Conservation (phyloP, 805 yeast genomes). For the Alloascoidea hylecoeti region DNA sequence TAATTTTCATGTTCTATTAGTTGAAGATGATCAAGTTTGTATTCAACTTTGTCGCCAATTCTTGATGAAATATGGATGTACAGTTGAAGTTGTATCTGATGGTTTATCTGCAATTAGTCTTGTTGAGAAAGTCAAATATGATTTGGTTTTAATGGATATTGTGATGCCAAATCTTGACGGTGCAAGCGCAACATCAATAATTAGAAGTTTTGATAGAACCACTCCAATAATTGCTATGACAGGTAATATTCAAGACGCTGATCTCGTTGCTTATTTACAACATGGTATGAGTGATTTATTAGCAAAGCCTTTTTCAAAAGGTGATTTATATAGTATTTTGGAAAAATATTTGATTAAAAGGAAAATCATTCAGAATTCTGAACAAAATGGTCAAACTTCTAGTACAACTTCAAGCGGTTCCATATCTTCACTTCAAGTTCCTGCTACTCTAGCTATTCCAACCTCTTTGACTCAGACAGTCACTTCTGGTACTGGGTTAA, state of each 20-base stretch:
- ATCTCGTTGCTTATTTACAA: slow-evolving; percentile 62
- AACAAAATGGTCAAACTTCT: too few species aligned
- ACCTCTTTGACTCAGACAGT: too few species aligned
- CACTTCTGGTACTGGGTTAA: not conserved
- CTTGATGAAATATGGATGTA: slow-evolving; percentile 76
- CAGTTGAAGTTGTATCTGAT: slow-evolving; percentile 85
- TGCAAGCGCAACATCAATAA: slow-evolving; percentile 81
- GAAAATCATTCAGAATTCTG: not conserved
- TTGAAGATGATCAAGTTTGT: slow-evolving; percentile 74
- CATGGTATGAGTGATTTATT: slow-evolving; percentile 89
- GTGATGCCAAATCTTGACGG: slow-evolving; percentile 86
- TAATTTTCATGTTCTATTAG: slow-evolving; percentile 59
- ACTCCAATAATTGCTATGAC: slow-evolving; percentile 95
- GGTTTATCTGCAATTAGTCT: slow-evolving; percentile 80
- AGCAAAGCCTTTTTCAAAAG: slow-evolving; percentile 89
- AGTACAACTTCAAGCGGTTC: too few species aligned
- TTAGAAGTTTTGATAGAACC: slow-evolving; percentile 66
- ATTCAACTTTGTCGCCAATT: slow-evolving; percentile 75
- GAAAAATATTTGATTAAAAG: slow-evolving; percentile 29
- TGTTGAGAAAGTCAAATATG: slow-evolving; percentile 57
- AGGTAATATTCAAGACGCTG: slow-evolving; percentile 75
- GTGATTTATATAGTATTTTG: slow-evolving; percentile 65
- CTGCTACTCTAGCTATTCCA: too few species aligned
- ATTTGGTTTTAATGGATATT: slow-evolving; percentile 73
- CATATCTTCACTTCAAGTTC: too few species aligned